These are phyloP conservation scores for Fraxinus pennsylvanica DNA, from an alignment of 257 asterid species.

Conservation along the genomic window DNA sequence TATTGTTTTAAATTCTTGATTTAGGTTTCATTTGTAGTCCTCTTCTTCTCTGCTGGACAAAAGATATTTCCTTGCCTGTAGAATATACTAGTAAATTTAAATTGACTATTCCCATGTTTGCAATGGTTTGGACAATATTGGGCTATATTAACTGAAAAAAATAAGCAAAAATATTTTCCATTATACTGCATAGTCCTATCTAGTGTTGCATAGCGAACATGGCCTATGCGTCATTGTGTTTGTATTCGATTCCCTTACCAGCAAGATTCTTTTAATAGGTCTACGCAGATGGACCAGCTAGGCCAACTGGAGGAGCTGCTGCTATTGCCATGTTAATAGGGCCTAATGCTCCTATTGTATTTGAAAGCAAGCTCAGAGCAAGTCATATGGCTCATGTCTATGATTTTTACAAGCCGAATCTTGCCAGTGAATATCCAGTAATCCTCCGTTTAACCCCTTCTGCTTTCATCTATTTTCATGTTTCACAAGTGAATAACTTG, in stretches of 20 bases:
- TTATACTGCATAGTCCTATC: background rate
- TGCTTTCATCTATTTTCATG: background rate
- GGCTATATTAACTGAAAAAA: background rate
- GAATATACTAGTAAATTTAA: conserved; percentile 9
- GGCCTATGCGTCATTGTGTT: background rate
- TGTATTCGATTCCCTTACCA: background rate
- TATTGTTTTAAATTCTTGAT: conserved; percentile 5
- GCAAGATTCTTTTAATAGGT: conserved; percentile 54
- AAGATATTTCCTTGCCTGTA: background rate
- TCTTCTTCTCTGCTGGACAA: background rate
- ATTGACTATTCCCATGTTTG: background rate
- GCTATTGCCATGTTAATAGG: conserved; percentile 98
- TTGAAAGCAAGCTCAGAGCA: conserved; percentile 92
- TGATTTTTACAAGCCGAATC: conserved; percentile 97
- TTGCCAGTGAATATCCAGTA: conserved; percentile 99
- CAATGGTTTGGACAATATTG: background rate
- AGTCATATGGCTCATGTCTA: conserved; percentile 98
- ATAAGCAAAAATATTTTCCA: background rate
- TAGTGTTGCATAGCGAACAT: background rate
- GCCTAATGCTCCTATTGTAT: conserved; percentile 93
- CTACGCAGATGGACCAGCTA: conserved; percentile 98
- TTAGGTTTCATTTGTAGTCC: background rate
- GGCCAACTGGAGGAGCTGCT: conserved; percentile 99
- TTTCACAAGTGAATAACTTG: background rate
- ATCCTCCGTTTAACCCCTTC: conserved; percentile 26